Conservation (phyloP, 2,329 filamentous ascomycete genomes). For the Orbilia brochopaga region DNA sequence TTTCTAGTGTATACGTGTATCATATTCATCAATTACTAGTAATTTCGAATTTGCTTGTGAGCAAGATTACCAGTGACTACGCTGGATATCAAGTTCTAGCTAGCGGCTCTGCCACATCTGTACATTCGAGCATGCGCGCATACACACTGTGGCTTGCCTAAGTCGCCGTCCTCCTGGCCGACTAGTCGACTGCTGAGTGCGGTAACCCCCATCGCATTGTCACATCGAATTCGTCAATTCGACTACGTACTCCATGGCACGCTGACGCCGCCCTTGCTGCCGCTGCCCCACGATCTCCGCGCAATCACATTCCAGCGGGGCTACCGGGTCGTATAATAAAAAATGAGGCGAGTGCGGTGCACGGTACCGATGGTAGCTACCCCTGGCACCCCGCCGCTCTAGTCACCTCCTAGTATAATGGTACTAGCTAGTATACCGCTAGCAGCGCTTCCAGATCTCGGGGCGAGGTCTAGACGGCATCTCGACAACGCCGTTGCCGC, state of each 20-base stretch:
- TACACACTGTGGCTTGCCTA: constrained; percentile 39
- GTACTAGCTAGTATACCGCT: neutral
- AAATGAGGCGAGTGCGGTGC: too few relatives aligned
- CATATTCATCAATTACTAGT: neutral
- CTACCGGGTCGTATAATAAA: too few relatives aligned
- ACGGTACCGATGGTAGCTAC: neutral
- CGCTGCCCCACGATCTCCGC: neutral
- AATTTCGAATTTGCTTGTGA: constrained; percentile 32
- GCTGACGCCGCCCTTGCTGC: too few relatives aligned
- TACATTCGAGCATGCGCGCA: constrained; percentile 14
- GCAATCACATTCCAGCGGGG: constrained; percentile 16
- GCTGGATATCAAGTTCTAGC: too few relatives aligned
- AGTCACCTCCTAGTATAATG: neutral
- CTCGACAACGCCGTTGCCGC: neutral
- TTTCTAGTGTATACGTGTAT: too few relatives aligned
- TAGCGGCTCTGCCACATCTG: constrained; percentile 31
- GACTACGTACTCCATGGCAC: too few relatives aligned
- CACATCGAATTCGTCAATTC: neutral
- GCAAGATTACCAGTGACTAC: too few relatives aligned
- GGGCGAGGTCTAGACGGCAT: neutral
- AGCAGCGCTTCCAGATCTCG: neutral
- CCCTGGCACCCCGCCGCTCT: neutral
- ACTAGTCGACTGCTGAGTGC: too few relatives aligned
- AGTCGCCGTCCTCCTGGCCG: constrained; percentile 28
- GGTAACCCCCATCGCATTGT: constrained; percentile 27